Conservation (phyloP, 2,329 filamentous ascomycete genomes). For the Cladosporium sp. region DNA sequence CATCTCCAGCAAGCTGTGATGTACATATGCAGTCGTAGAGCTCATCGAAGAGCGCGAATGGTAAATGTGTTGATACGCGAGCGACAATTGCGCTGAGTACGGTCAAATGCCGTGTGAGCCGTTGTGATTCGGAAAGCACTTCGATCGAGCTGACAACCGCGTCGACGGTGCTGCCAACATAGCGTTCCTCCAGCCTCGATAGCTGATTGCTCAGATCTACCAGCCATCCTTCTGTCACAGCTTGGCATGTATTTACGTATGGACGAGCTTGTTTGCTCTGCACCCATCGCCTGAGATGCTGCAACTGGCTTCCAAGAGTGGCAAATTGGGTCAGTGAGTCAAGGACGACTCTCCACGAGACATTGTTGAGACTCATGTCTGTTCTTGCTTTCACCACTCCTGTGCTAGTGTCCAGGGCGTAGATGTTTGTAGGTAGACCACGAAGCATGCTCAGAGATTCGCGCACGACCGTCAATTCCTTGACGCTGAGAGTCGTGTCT, state of each 20-base stretch:
- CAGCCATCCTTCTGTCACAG: conserved; percentile 60
- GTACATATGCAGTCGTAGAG: conserved; percentile 70
- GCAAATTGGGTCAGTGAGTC: conserved; percentile 41
- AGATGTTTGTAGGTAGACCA: conserved; percentile 74
- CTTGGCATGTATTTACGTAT: conserved; percentile 68
- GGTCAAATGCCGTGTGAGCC: background rate
- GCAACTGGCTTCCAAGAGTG: conserved; percentile 50
- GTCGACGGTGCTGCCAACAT: conserved; percentile 56
- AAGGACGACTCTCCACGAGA: conserved; percentile 7
- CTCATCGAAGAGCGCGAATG: conserved; percentile 74
- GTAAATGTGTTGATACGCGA: background rate
- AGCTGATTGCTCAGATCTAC: conserved; percentile 59
- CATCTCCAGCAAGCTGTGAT: conserved; percentile 69
- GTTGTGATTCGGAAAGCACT: conserved; percentile 53
- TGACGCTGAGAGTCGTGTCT: conserved; percentile 42
- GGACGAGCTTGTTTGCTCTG: conserved; percentile 37
- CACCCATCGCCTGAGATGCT: conserved; percentile 52
- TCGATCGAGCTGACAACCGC: conserved; percentile 66
- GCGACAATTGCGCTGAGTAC: background rate
- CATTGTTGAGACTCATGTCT: conserved; percentile 25
- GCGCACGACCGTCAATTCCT: conserved; percentile 72
- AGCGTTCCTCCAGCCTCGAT: conserved; percentile 60
- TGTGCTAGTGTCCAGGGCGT: conserved; percentile 43
- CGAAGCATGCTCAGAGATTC: conserved; percentile 84
- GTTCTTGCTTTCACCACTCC: background rate